Evolutionary conservation across 306 rosid genomes (phyloP).

Genomic region (Prunus padus): DNA sequence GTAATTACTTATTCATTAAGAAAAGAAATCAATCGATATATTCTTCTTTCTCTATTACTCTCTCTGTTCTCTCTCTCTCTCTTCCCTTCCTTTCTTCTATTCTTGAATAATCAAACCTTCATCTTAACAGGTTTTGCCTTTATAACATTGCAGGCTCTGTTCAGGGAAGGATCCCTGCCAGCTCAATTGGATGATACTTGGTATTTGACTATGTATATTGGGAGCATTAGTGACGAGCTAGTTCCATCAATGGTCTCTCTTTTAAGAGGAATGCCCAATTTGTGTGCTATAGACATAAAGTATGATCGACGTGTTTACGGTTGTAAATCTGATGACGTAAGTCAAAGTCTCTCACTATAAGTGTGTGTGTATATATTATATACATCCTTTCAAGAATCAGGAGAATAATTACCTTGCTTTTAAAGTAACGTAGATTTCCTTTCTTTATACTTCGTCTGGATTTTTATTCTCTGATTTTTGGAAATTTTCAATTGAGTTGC

Average conservation of each 20-base stretch:
- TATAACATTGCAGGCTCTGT: neutral
- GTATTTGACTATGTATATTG: neutral
- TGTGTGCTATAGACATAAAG: neutral
- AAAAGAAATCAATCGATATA: too few relatives aligned
- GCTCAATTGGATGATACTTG: neutral
- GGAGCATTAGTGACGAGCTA: neutral
- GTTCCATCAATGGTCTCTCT: neutral
- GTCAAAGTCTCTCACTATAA: too few relatives aligned
- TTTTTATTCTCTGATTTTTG: too few relatives aligned
- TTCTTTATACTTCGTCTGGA: neutral
- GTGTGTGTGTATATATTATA: too few relatives aligned
- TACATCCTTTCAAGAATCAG: neutral
- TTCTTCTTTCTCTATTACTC: too few relatives aligned
- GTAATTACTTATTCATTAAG: too few relatives aligned
- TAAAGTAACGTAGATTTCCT: neutral
- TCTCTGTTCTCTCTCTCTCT: too few relatives aligned
- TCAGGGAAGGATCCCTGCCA: neutral
- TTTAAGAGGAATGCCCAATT: conserved; percentile 1
- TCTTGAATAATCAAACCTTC: too few relatives aligned
- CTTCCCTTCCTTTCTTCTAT: too few relatives aligned
- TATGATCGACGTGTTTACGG: neutral
- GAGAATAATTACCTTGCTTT: neutral
- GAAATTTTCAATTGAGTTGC: neutral
- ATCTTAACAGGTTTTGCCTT: neutral
- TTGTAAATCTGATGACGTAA: neutral